These are phyloP conservation scores for Trichoderma citrinoviride DNA, from an alignment of 2,329 filamentous ascomycete species.

Conservation along the genomic window DNA sequence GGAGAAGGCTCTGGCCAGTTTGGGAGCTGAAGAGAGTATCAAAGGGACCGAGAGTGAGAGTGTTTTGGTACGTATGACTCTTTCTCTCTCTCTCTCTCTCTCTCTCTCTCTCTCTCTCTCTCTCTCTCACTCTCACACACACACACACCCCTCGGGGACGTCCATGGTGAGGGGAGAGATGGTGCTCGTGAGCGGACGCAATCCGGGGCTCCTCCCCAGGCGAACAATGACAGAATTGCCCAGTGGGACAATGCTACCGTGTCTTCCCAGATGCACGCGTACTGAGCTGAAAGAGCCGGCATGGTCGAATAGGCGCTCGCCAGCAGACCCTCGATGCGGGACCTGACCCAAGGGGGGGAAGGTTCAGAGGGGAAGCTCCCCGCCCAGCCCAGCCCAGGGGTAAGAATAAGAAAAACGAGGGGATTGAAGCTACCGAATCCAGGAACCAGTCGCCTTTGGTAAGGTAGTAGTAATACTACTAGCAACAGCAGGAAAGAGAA, in stretches of 20 bases:
- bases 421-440: background rate
- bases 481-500: background rate
- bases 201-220: too few relatives aligned
- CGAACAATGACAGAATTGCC: background rate
- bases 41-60: too few relatives aligned
- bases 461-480: background rate
- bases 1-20: background rate
- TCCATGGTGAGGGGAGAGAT: background rate
- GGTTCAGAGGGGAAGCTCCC: too few relatives aligned
- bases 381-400: background rate
- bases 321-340: too few relatives aligned
- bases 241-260: background rate
- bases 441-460: conserved; percentile 7
- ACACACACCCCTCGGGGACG: too few relatives aligned
- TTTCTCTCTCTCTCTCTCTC: too few relatives aligned
- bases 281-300: conserved; percentile 1
- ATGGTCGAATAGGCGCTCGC: background rate
- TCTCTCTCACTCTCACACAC: too few relatives aligned
- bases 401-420: background rate
- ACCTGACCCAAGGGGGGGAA: too few relatives aligned
- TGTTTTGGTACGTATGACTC: too few relatives aligned
- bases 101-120: too few relatives aligned
- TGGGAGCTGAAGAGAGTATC: background rate
- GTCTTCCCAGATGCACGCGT: background rate
- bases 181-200: too few relatives aligned